Evolutionary conservation across 257 asterid species (phyloP), one percentile per base, ranked within the genome.

Genomic region (Solanum piurae): DNA sequence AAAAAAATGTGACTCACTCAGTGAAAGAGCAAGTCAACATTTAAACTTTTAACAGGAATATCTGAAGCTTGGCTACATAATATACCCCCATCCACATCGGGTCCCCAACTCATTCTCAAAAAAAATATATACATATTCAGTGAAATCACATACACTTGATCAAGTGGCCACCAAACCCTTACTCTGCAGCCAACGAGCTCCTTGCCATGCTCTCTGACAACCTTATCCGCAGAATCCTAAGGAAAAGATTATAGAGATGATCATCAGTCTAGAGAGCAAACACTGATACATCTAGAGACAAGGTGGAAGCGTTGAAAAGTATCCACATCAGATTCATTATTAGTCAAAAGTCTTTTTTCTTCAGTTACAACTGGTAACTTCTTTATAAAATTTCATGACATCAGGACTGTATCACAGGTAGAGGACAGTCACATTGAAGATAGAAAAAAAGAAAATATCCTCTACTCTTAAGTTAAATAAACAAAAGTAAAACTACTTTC

Each of bases 161-260:
- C 92, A 68, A 88, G 60, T 25, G 91, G 92, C 93, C 93, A 91
- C 92, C 88, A 91, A 83, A 91, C 90, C 89, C 89, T 87, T 83
- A 91, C 73, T 33, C 86, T 87, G 88, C 88, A 29, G 46, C 92
- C 92, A 68, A 91, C 83, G 75, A 91, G 40, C 75, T 89, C 89
- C 58, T 75, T 71, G 18, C 86, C 87, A 12, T 80, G 46, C 76
- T 88, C 31, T 80, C 77, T 86, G 73, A 84, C 52, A 36, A 86
- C 38, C 86, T 31, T 82, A 58, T 75, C 74, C 29, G 37, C 27
- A 87, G 87, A 85, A 85, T 37, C 86, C 92, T 89, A 88, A 58
- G 79, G 77, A 71, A 64, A 37, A 82, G 31, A 60, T 64, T 18
- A 85, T 40, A 68, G 49, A 85, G 58, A 38, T 16, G 87, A 29